Evolutionary conservation across 192 early-diverging fungal genomes (phyloP), one percentile per base, ranked within the genome.

Genomic region (Umbelopsis ramanniana): DNA sequence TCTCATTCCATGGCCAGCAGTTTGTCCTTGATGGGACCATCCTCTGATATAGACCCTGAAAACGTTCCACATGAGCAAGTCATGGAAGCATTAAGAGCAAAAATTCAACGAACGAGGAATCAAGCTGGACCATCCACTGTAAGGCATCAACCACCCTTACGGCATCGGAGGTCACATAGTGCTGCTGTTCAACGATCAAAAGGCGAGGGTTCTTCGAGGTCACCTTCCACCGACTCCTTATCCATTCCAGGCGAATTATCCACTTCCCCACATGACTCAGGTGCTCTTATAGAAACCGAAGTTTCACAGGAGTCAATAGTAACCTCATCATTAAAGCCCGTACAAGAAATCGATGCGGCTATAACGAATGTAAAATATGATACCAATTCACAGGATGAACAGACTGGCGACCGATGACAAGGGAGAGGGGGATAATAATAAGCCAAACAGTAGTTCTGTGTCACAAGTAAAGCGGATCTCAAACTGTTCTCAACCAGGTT

Each of bases 81-180:
- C 19, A 63, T 63, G 57, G 57, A 63, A 37, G 57, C 57, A 11
- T 63, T 63, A 8, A 29, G 57, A 37, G 57, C 57, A 19, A 63
- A 63, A 37, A 63, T 63, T n/a, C 57, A 63, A 35, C 57, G 57
- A 63, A 63, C 57, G 15, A 29, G 57, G 3, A 63, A 63, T n/a
- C 57, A 63, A 26, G 19, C 33, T 17, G 57, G 57, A 11, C 15
- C 57, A 37, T 63, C 57, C 11, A 63, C 57, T 14, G 35, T 63
- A 33, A 11, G 57, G 17, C 33, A 63, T 37, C 57, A 63, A 33
- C 57, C 57, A 8, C 57, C 57, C 5, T 63, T 63, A 37, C 26
- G 57, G 19, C 57, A 63, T 38, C 57, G 57, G 11, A 29, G 57
- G 17, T 63, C 57, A 17, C 57, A 63, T 14, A 63, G 57, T 37